phyloP scores from a whole-genome alignment of 2,329 filamentous ascomycete species.

The Talaromyces amestolkiae region DNA sequence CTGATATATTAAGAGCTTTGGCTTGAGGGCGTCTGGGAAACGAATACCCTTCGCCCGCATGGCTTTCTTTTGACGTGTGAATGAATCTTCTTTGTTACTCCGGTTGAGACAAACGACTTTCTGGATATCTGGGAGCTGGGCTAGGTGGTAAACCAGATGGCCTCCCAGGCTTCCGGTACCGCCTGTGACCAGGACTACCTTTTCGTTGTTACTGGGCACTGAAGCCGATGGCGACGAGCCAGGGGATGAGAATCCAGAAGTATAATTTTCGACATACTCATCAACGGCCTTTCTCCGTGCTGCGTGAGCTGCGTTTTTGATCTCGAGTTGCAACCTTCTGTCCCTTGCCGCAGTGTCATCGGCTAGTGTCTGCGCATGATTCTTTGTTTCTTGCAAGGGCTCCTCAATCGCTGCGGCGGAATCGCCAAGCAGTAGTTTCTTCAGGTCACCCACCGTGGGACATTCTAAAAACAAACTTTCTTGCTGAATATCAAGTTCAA shows the following conservation, averaged over 20 bases:
- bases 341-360: background rate
- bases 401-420: background rate
- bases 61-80: background rate
- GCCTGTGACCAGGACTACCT: background rate
- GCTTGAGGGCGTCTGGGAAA: background rate
- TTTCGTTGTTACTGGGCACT: background rate
- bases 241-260: background rate
- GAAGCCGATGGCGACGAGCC: background rate
- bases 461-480: background rate
- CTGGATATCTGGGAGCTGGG: background rate
- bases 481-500: conserved; percentile 19
- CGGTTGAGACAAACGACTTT: background rate
- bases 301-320: background rate
- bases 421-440: background rate
- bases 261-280: background rate
- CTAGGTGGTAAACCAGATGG: background rate
- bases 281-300: background rate
- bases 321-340: background rate
- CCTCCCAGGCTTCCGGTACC: background rate
- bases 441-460: background rate
- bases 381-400: background rate
- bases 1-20: background rate
- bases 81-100: background rate
- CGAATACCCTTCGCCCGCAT: background rate
- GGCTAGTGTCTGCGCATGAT: background rate